A percentile compares a stretch with the other conserved stretches of the same genome.
Conservation (phyloP, 495 filamentous ascomycete genomes). For the Lichina pygmaea region DNA sequence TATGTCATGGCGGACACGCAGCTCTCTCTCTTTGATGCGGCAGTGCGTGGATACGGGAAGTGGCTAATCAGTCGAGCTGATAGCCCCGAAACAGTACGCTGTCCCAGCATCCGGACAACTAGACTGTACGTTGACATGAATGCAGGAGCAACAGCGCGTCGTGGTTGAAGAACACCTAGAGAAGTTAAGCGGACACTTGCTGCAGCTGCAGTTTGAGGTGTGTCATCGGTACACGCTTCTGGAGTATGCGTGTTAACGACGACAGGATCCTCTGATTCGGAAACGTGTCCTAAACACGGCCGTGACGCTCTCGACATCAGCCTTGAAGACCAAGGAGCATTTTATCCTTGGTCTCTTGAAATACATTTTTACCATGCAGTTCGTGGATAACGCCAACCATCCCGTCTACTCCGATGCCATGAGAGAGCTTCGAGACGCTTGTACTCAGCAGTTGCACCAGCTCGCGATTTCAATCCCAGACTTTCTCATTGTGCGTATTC, state of each 20-base stretch:
- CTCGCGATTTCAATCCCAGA: conserved; percentile 78
- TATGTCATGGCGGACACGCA: conserved; percentile 68
- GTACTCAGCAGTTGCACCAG: conserved; percentile 64
- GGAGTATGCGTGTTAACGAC: conserved; percentile 1
- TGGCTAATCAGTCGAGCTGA: conserved; percentile 20
- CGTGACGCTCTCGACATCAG: conserved; percentile 48
- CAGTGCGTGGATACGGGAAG: conserved; percentile 64
- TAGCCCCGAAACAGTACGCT: not conserved
- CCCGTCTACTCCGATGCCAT: conserved; percentile 70
- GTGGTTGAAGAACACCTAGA: conserved; percentile 40
- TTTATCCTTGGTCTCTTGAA: conserved; percentile 75
- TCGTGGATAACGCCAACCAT: conserved; percentile 36
- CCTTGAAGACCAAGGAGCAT: conserved; percentile 45
- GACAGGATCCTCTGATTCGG: conserved; percentile 58
- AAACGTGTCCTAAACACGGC: conserved; percentile 62
- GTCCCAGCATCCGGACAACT: no score
- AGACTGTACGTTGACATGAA: not conserved
- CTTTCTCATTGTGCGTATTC: conserved; percentile 23
- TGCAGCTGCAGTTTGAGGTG: conserved; percentile 53
- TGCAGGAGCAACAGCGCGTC: conserved; percentile 1
- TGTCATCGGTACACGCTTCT: not conserved
- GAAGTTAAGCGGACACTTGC: conserved; percentile 48
- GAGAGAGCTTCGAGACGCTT: conserved; percentile 55
- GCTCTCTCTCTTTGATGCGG: conserved; percentile 72
- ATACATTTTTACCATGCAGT: conserved; percentile 61